A percentile compares a stretch with the other conserved stretches of the same genome.
Evolutionary conservation across 129 eudicot genomes (phyloP).

Genomic region (Saussurea involucrata): DNA sequence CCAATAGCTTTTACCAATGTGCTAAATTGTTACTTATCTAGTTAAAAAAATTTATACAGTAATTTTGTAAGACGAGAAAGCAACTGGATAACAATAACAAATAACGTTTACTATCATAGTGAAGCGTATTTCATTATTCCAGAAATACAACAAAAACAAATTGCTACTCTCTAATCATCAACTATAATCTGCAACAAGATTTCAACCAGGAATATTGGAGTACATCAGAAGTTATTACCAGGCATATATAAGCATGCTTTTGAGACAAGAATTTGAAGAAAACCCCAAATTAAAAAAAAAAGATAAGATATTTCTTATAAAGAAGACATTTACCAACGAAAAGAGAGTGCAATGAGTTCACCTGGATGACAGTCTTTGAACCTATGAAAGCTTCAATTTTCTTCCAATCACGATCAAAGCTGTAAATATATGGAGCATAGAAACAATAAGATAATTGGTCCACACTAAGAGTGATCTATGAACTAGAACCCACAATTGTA

Average conservation of each 20-base stretch:
- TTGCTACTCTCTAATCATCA: neutral
- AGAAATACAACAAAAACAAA: neutral
- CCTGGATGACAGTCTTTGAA: constrained; percentile 95
- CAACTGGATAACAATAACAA: neutral
- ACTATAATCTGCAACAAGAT: constrained; percentile 1
- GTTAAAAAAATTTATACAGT: neutral
- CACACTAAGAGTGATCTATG: neutral
- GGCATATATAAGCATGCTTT: neutral
- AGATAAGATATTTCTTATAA: neutral
- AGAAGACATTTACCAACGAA: neutral
- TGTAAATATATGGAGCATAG: constrained; percentile 22
- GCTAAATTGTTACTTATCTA: too few relatives aligned
- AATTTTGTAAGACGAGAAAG: neutral
- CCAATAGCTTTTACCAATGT: neutral
- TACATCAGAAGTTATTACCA: neutral
- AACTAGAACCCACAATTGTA: neutral
- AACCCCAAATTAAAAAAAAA: neutral
- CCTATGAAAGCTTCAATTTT: constrained; percentile 95
- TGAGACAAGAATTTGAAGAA: neutral
- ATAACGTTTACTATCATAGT: neutral
- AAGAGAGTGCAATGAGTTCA: constrained; percentile 14
- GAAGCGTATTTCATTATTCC: neutral
- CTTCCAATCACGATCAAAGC: constrained; percentile 99
- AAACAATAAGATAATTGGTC: constrained; percentile 10
- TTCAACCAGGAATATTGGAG: neutral